These are phyloP conservation scores for Microstegium vimineum DNA, from an alignment of 176 grass and related monocot genomes.

Conservation along the genomic window DNA sequence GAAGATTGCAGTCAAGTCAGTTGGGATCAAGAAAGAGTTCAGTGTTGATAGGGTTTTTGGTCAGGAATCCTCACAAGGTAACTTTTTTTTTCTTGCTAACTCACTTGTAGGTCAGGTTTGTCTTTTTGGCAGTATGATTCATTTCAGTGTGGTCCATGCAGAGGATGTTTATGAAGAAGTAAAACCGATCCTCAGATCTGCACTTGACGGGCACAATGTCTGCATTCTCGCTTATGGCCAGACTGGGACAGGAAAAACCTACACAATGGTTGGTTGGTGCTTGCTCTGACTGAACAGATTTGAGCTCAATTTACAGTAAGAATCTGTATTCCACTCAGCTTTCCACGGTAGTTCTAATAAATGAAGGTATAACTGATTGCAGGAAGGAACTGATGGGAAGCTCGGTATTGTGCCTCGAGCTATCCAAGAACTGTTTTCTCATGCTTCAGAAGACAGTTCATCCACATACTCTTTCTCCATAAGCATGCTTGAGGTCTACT, in stretches of 20 bases:
- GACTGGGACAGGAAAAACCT: conserved; percentile 80
- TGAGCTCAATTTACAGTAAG: background rate
- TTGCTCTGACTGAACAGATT: background rate
- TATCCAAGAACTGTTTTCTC: conserved; percentile 70
- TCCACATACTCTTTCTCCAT: conserved; percentile 64
- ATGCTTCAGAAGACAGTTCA: conserved; percentile 61
- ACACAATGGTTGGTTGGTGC: conserved; percentile 68
- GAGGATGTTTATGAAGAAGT: conserved; percentile 75
- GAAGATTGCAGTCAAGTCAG: conserved; percentile 56
- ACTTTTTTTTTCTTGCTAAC: background rate
- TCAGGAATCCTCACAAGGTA: conserved; percentile 82
- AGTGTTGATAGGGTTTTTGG: conserved; percentile 63
- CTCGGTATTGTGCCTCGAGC: conserved; percentile 65
- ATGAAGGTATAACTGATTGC: conserved; percentile 21
- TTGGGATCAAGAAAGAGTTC: conserved; percentile 71
- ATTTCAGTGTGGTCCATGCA: conserved; percentile 23
- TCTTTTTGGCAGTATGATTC: background rate
- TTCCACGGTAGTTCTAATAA: background rate
- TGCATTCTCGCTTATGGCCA: conserved; percentile 79
- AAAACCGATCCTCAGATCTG: conserved; percentile 70
- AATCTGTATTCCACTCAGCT: background rate
- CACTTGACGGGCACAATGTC: conserved; percentile 82
- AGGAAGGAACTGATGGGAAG: conserved; percentile 76
- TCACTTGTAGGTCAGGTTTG: background rate
- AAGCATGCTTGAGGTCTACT: conserved; percentile 93